Evolutionary conservation across 2,329 filamentous ascomycete species (phyloP).

Genomic region (Pezicula rhizophila): DNA sequence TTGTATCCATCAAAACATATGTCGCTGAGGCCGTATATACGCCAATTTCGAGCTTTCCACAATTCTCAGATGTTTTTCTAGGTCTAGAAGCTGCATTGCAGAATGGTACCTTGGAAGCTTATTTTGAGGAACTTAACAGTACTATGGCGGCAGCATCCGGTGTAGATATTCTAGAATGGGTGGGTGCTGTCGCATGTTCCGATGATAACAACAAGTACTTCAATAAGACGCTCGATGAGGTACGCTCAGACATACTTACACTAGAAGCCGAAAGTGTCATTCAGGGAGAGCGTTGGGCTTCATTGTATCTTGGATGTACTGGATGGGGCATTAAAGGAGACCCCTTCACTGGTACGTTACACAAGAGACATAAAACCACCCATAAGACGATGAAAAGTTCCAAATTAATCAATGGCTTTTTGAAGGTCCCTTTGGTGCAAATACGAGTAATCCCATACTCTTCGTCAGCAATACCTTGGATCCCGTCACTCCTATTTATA

Average conservation of each 20-base stretch:
- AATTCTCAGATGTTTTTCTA: neutral
- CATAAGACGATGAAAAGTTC: neutral
- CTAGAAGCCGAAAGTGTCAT: constrained; percentile 30
- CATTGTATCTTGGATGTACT: constrained; percentile 25
- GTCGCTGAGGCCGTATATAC: neutral
- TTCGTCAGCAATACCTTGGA: constrained; percentile 28
- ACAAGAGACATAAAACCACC: neutral
- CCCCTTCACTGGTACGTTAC: constrained; percentile 1
- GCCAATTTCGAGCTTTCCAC: neutral
- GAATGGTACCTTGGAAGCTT: neutral
- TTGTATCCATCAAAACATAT: neutral
- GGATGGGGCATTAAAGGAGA: constrained; percentile 22
- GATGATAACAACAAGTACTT: neutral
- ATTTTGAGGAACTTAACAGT: neutral
- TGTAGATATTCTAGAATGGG: neutral
- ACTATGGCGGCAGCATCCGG: neutral
- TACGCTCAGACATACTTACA: constrained; percentile 4
- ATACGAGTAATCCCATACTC: constrained; percentile 25
- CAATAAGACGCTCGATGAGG: constrained; percentile 8
- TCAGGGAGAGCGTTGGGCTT: constrained; percentile 35
- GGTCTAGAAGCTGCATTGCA: neutral
- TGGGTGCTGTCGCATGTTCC: neutral
- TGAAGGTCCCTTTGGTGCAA: constrained; percentile 22
- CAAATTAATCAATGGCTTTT: too few species aligned
- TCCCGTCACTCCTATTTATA: constrained; percentile 24